A percentile compares a stretch with the other conserved stretches of the same genome.
These are phyloP conservation scores for Backusella psychrophila DNA, from an alignment of 192 early-diverging fungal species.

Conservation along the genomic window DNA sequence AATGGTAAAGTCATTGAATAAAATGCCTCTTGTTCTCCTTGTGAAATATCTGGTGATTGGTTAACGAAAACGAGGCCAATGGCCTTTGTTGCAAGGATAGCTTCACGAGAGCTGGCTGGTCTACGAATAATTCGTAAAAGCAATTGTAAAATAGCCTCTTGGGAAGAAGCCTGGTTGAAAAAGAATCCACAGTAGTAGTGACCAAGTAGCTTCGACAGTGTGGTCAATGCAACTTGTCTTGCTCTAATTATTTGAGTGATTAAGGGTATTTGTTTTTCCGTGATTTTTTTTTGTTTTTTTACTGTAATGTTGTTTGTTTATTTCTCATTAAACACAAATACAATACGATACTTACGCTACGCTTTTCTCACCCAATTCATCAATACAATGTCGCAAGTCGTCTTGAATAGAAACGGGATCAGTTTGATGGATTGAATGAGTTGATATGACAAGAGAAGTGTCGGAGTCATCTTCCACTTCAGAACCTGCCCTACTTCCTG, in stretches of 20 bases:
- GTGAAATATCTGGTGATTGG: conserved; percentile 1
- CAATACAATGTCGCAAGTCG: not conserved
- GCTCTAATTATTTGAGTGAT: not conserved
- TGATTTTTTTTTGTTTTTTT: not conserved
- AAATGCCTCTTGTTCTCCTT: not conserved
- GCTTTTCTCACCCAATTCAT: conserved; percentile 6
- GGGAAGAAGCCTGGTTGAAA: not conserved
- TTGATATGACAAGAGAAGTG: not conserved
- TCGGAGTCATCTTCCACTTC: not conserved
- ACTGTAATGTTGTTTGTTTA: not conserved
- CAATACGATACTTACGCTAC: not conserved
- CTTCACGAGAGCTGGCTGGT: not conserved
- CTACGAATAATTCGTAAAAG: not conserved
- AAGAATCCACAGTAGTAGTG: not conserved
- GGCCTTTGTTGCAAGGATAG: not conserved
- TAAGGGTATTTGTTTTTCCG: not conserved
- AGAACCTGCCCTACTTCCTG: not conserved
- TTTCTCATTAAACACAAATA: not conserved
- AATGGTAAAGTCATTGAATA: not conserved
- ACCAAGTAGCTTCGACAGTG: not conserved
- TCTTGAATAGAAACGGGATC: not conserved
- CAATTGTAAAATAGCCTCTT: not conserved
- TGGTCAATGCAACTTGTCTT: not conserved
- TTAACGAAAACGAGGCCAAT: conserved; percentile 1
- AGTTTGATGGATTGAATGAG: not conserved